Evolutionary conservation across 805 yeast genomes (phyloP).

Genomic region (Nadsonia fulvescens): DNA sequence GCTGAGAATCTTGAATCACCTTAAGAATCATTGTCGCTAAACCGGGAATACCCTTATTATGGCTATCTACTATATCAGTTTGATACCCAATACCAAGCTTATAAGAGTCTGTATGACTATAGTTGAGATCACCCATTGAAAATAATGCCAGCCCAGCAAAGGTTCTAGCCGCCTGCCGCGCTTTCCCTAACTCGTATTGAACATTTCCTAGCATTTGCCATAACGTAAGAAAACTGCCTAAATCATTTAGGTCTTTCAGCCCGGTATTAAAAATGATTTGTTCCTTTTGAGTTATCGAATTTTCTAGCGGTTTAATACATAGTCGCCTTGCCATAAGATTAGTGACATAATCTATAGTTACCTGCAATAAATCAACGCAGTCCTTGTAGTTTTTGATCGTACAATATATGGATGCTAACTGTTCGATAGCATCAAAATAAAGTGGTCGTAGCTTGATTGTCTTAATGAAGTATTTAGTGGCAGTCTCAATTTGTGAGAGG

Average conservation of each 20-base stretch:
- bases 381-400: conserved; percentile 8
- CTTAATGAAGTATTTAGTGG: conserved; percentile 13
- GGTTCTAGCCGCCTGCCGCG: conserved; percentile 3
- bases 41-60: conserved; percentile 1
- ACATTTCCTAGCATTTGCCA: conserved; percentile 9
- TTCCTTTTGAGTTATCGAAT: too few species aligned
- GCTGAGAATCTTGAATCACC: neutral
- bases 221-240: neutral
- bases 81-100: conserved; percentile 4
- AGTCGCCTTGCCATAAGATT: too few species aligned
- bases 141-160: too few species aligned
- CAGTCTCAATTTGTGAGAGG: conserved; percentile 8
- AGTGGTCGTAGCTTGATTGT: conserved; percentile 10
- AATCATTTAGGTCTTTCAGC: too few species aligned
- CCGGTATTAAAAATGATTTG: too few species aligned
- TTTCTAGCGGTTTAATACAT: too few species aligned
- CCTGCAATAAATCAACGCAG: conserved; percentile 2
- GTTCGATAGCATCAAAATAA: conserved; percentile 16
- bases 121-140: conserved; percentile 1
- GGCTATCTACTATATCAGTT: conserved; percentile 5
- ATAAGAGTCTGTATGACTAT: neutral
- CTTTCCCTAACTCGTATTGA: conserved; percentile 7
- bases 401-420: conserved; percentile 10
- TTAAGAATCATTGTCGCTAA: neutral
- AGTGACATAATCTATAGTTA: conserved; percentile 2